phyloP scores from a whole-genome alignment of 495 filamentous ascomycete genomes.

The Alectoria sarmentosa region DNA sequence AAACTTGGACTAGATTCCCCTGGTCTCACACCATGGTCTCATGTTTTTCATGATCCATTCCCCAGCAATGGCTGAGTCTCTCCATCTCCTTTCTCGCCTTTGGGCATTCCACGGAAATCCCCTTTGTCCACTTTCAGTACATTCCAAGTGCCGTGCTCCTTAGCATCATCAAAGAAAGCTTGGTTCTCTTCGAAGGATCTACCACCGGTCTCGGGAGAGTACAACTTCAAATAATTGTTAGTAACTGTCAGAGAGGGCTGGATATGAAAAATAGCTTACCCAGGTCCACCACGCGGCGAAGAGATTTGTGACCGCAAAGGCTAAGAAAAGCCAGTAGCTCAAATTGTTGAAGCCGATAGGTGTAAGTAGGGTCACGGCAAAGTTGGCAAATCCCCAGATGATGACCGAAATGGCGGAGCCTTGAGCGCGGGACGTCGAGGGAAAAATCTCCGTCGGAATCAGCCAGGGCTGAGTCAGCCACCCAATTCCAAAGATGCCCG shows the following conservation, averaged over 20 bases:
- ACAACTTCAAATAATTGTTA: constrained; percentile 25
- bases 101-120: constrained; percentile 40
- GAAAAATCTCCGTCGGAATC: constrained; percentile 54
- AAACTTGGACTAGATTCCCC: neutral
- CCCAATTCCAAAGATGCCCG: constrained; percentile 49
- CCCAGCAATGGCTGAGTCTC: constrained; percentile 38
- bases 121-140: constrained; percentile 43
- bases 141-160: constrained; percentile 39
- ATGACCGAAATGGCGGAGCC: constrained; percentile 47
- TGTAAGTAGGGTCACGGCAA: constrained; percentile 46
- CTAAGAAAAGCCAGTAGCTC: constrained; percentile 47
- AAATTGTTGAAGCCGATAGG: constrained; percentile 52
- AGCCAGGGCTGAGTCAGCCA: constrained; percentile 52
- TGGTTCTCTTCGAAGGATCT: constrained; percentile 51
- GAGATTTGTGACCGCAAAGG: constrained; percentile 46
- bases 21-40: neutral
- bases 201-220: constrained; percentile 46
- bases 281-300: constrained; percentile 48
- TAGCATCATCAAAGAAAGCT: constrained; percentile 45
- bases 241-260: neutral
- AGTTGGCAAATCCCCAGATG: constrained; percentile 52
- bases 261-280: constrained; percentile 17
- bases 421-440: constrained; percentile 46
- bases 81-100: constrained; percentile 31
- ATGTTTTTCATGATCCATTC: constrained; percentile 13